Evolutionary conservation across 2,329 filamentous ascomycete species (phyloP), one percentile per base, ranked within the genome.

Genomic region (Beauveria sp.): DNA sequence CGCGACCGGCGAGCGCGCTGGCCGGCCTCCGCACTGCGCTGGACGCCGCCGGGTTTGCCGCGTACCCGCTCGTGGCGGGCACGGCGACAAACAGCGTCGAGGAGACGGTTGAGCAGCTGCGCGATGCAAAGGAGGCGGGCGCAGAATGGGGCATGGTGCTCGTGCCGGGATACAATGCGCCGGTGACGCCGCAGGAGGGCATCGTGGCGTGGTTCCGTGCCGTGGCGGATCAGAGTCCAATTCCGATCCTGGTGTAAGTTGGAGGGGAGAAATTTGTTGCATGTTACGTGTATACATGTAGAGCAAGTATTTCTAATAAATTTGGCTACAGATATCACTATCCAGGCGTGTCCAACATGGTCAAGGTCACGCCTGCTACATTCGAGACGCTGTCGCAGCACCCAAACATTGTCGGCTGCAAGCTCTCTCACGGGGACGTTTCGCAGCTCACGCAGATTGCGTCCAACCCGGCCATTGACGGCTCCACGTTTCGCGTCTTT

Each of bases 401-500:
- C 69, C 79, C 82, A 34, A 88, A 88, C 68, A 87, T 88, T 62
- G 85, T 88, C 4, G 86, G 86, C 56, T 86, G 83, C 74, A 89
- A 89, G 74, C 81, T 89, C 66, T 88, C 85, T 0, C 86, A 89
- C 70, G 85, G 84, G 56, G 84, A 87, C 69, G 78, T 88, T 52
- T 86, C 84, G n/a, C 78, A 82, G 66, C 85, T 87, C 69, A 78
- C 81, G 5, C 81, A 87, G 70, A 81, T 88, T 62, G 83, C 82
- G 4, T 77, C 80, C 4, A 82, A 80, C 66, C 85, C 85, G 0
- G 70, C 76, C 53, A 86, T 88, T 68, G 81, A 87, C 70, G 24
- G 14, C 16, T 10, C 10, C 40, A 74, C 79, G 52, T 88, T 88
- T 74, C 79, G 78, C 65, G 81, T 84, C 34, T 88, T 83, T 74